Base-by-base conservation (phyloP, 352 stramenopile genomes). In the Peronospora farinosa region DNA sequence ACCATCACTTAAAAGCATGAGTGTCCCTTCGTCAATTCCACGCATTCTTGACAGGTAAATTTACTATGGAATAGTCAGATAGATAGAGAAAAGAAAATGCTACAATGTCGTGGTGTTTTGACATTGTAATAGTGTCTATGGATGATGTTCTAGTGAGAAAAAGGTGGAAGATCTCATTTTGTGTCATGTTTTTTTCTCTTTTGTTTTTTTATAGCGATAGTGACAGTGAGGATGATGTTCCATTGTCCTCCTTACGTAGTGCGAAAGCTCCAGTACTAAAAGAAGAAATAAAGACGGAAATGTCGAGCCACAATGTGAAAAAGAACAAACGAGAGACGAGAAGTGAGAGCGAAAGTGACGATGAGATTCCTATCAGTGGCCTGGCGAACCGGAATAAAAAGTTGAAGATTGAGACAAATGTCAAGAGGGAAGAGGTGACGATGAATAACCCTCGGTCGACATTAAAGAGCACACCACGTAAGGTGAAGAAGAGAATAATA, bases 211-310 rank as follows among this genome's bases (percentile, higher is more conserved):
- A 17, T 37, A 84, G 74, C 52, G 75, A 82, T 45, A 87, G 74
- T 42, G 77, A 88, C 52, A 89, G 79, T 52, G 82, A 91, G 52
- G 79, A 89, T 56, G 76, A 92, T 52, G 48, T 91, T 1, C 82
- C 82, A 46, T 65, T 93, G 33, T 80, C 79, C n/a, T 68, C 81
- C 40, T 50, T 92, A 37, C 72, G 77, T n/a, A n/a, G n/a, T 21
- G 19, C 19, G 1, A 21, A 66, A 15, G 21, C 43, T 16, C 17
- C 52, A 16, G 57, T 57, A 21, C 40, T 63, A 27, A 72, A 72
- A 40, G 10, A 55, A 21, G 53, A 67, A 45, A 43, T 65, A n/a
- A 74, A 78, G 57, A 46, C 45, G 8, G 41, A 64, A 44, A 44
- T 51, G 13, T 6, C 13, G 36, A 15, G 19, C 1, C 54, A 53